Conservation (phyloP, 257 asterid species). For the Ilex asprella region DNA sequence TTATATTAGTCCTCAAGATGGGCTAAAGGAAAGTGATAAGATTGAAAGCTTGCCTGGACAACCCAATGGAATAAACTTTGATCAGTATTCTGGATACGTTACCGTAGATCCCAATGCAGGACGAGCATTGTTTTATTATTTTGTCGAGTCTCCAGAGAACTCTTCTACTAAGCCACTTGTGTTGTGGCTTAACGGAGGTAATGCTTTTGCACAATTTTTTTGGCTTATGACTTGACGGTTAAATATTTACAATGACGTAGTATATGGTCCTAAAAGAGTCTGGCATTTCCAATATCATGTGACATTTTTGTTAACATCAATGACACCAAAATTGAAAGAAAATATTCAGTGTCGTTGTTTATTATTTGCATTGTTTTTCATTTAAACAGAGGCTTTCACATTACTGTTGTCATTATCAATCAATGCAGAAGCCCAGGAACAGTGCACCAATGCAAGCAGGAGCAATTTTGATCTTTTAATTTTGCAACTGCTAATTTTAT, state of each 20-base stretch:
- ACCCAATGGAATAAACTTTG: constrained; percentile 24
- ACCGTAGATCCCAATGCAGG: constrained; percentile 39
- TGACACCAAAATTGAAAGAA: too few relatives aligned
- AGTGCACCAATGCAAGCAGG: too few relatives aligned
- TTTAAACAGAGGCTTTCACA: too few relatives aligned
- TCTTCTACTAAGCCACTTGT: constrained; percentile 36
- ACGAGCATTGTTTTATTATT: constrained; percentile 38
- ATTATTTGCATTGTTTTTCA: too few relatives aligned
- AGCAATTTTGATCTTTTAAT: not conserved
- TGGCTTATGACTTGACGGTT: not conserved
- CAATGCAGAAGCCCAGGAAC: too few relatives aligned
- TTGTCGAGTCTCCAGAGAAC: constrained; percentile 33
- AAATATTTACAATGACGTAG: not conserved
- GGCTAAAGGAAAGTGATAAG: constrained; percentile 11
- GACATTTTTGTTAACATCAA: too few relatives aligned
- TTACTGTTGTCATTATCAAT: too few relatives aligned
- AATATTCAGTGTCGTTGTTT: too few relatives aligned
- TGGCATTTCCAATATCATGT: not conserved
- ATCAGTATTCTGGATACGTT: constrained; percentile 38
- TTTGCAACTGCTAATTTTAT: not conserved
- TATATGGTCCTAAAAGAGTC: not conserved
- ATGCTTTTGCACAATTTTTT: not conserved
- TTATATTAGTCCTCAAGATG: constrained; percentile 5
- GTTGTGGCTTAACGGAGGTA: constrained; percentile 46
- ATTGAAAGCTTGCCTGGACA: constrained; percentile 28